These are phyloP conservation scores for Fusarium redolens DNA, from an alignment of 2,329 filamentous ascomycete species.

Conservation along the genomic window DNA sequence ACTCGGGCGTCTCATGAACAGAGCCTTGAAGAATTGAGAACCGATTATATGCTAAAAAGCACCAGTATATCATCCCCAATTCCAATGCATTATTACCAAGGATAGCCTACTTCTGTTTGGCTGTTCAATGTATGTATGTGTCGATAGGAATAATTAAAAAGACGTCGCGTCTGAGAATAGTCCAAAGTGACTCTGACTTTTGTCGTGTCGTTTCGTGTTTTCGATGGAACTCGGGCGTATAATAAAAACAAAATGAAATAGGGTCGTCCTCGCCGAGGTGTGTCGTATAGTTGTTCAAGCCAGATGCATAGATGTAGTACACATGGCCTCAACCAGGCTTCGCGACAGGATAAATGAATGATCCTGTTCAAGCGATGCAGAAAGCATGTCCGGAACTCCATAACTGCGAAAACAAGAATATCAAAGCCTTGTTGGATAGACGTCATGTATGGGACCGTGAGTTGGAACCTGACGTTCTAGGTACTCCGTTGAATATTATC, in stretches of 20 bases:
- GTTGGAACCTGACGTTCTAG: not conserved
- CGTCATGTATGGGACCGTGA: not conserved
- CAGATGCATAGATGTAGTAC: slow-evolving; percentile 19
- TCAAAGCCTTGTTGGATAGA: slow-evolving; percentile 1
- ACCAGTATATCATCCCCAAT: slow-evolving; percentile 46
- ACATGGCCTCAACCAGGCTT: slow-evolving; percentile 7
- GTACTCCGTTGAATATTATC: not conserved
- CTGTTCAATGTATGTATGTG: slow-evolving; percentile 51
- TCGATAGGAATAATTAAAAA: slow-evolving; percentile 45
- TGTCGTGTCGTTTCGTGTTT: slow-evolving; percentile 45
- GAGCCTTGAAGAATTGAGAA: slow-evolving; percentile 30
- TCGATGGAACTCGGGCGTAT: slow-evolving; percentile 38
- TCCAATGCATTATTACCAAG: slow-evolving; percentile 64
- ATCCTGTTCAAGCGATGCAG: not conserved
- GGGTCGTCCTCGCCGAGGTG: slow-evolving; percentile 32
- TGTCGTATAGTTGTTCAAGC: slow-evolving; percentile 37
- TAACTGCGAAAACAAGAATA: slow-evolving; percentile 9
- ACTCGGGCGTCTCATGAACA: slow-evolving; percentile 13
- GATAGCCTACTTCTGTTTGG: slow-evolving; percentile 48
- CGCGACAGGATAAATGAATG: not conserved
- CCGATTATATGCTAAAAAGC: slow-evolving; percentile 49
- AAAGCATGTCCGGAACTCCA: slow-evolving; percentile 17
- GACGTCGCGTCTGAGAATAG: slow-evolving; percentile 47
- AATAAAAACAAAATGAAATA: slow-evolving; percentile 41
- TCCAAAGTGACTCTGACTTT: slow-evolving; percentile 48